These are phyloP conservation scores for Saccharomycopsis schoenii DNA, from an alignment of 805 yeast genomes.

Conservation along the genomic window DNA sequence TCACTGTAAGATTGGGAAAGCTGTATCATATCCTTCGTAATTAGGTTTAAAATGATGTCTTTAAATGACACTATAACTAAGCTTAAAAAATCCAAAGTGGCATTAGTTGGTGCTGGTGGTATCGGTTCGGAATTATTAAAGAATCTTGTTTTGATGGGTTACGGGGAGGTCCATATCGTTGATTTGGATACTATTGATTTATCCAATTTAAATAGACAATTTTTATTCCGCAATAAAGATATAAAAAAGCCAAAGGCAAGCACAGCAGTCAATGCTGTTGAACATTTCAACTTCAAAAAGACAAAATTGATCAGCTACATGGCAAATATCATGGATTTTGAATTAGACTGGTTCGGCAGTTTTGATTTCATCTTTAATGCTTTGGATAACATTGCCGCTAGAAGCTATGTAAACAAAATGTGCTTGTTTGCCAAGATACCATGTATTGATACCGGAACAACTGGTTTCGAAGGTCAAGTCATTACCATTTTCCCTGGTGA, in stretches of 20 bases:
- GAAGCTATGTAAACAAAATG: conserved; percentile 80
- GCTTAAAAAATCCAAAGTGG: conserved; percentile 37
- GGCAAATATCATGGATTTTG: conserved; percentile 86
- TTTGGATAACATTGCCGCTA: conserved; percentile 84
- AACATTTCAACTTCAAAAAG: conserved; percentile 50
- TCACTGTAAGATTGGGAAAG: too few species aligned
- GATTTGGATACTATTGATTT: conserved; percentile 93
- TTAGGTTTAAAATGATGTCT: neutral
- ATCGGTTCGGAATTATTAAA: conserved; percentile 89
- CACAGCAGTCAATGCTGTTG: conserved; percentile 79
- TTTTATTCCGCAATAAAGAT: conserved; percentile 79
- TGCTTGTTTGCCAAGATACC: conserved; percentile 67
- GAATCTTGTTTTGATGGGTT: conserved; percentile 67
- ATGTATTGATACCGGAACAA: conserved; percentile 87
- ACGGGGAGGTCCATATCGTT: conserved; percentile 83
- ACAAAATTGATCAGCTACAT: conserved; percentile 68
- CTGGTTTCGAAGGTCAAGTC: conserved; percentile 90
- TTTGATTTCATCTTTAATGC: conserved; percentile 85
- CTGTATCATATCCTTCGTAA: too few species aligned
- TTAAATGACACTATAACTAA: neutral
- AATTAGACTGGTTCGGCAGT: conserved; percentile 64
- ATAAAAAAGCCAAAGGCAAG: conserved; percentile 80
- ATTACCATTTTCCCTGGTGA: conserved; percentile 78
- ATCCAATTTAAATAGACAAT: conserved; percentile 88
- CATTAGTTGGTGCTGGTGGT: conserved; percentile 94